Base-by-base conservation (phyloP, 2,329 filamentous ascomycete genomes). In the Ceratocystis albifundus region DNA sequence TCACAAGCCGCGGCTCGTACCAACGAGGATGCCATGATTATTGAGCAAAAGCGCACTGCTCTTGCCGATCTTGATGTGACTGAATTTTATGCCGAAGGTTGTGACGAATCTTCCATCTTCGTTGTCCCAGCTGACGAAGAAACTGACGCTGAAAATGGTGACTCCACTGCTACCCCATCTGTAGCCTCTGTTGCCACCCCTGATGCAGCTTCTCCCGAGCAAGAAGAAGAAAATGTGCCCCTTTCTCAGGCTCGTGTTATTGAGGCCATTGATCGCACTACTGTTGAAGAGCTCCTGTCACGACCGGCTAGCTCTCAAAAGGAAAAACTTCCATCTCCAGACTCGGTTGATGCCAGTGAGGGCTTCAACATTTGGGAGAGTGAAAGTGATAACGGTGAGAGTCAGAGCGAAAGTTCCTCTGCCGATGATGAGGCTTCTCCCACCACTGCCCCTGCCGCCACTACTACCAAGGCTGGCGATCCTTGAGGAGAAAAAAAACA, bases 331-430 rank as follows among this genome's bases (percentile, higher is more conserved):
- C 71, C 82, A 15, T 74, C 80, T 1, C 71, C 82, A 15, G 74
- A 81, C 65, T 80, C 82, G 0, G 77, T 86, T 4, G 82, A 81
- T 61, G 81, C 82, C 0, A 82, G 80, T 46, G 82, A 85, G 0
- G 82, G 80, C 50, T 84, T 89, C 71, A 84, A 88, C 71, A 79
- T 89, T 17, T 89, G 86, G 86, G 87, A 89, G 74, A 88, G 85
- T 72, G 81, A 79, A 30, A 88, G 84, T 73, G 80, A 81, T 30
- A 82, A 84, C 69, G 86, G 84, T 61, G 85, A 83, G 66, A 71
- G 74, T 1, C 36, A 84, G 69, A 86, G 84, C 62, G 79, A 80
- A 67, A 65, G 68, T 25, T 22, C 25, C 50, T 36, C 41, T 30
- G 53, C 22, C 41, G 61, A 48, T 3, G 61, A 63, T 3, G 61